phyloP scores from a whole-genome alignment of 2,329 filamentous ascomycete species.

The Monilinia fructicola region DNA sequence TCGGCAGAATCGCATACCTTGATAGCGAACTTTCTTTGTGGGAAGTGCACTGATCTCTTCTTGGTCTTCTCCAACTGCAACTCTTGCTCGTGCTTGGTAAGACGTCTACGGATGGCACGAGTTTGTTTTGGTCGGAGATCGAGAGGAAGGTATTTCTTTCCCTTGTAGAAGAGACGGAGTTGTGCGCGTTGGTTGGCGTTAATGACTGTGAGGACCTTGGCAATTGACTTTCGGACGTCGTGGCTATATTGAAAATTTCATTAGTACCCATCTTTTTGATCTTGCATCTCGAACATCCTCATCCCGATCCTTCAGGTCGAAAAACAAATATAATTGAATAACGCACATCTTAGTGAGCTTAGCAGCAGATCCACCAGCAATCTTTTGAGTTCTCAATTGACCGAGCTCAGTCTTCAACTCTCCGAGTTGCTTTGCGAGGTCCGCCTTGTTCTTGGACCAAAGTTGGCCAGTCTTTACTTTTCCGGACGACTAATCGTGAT shows the following conservation, averaged over 20 bases:
- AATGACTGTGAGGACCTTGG: conserved; percentile 98
- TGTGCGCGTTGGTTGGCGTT: conserved; percentile 99
- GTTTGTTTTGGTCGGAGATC: conserved; percentile 99
- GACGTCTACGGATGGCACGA: conserved; percentile 91
- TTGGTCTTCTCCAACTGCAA: conserved; percentile 88
- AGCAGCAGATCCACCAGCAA: conserved; percentile 83
- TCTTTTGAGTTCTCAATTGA: conserved; percentile 97
- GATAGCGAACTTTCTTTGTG: conserved; percentile 97
- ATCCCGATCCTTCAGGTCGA: background rate
- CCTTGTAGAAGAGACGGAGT: conserved; percentile 99
- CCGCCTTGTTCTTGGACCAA: conserved; percentile 99
- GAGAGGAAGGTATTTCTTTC: conserved; percentile 99
- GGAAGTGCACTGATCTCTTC: conserved; percentile 96
- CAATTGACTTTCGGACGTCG: conserved; percentile 99
- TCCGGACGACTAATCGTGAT: conserved; percentile 53
- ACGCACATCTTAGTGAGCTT: conserved; percentile 98
- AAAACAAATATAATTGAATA: background rate
- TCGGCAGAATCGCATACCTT: conserved; percentile 58
- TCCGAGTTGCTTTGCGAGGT: conserved; percentile 90
- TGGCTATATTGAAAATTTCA: conserved; percentile 58
- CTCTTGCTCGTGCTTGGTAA: conserved; percentile 87
- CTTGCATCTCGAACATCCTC: background rate
- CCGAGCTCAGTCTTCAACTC: conserved; percentile 96
- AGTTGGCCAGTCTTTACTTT: conserved; percentile 95
- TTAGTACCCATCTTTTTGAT: conserved; percentile 5